Evolutionary conservation across 1,139 yeast species (phyloP).

Genomic region (Blastobotrys capitulatus): DNA sequence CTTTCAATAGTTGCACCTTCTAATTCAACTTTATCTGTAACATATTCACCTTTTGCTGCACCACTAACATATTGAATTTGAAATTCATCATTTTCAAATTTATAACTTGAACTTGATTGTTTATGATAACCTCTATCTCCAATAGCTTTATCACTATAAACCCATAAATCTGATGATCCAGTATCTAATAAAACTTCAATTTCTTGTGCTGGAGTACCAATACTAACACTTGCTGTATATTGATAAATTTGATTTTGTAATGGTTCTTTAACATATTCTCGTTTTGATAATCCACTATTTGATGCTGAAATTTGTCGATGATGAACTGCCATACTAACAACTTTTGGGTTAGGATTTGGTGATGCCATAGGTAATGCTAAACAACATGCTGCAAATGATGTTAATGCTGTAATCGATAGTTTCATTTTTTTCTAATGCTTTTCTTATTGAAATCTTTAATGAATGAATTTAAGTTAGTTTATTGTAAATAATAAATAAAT

Average conservation of each 20-base stretch:
- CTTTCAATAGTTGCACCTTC: conserved; percentile 23
- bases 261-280: conserved; percentile 7
- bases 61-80: conserved; percentile 26
- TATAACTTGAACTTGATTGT: conserved; percentile 8
- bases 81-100: conserved; percentile 15
- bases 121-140: not conserved
- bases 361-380: not conserved
- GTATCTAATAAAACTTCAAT: conserved; percentile 45
- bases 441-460: too few species aligned
- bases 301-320: not conserved
- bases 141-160: conserved; percentile 14
- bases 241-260: conserved; percentile 26
- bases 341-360: conserved; percentile 3
- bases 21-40: conserved; percentile 39
- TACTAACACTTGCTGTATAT: conserved; percentile 41
- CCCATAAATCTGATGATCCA: conserved; percentile 47
- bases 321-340: conserved; percentile 4
- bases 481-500: too few species aligned
- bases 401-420: too few species aligned
- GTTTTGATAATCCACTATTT: not conserved
- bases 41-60: conserved; percentile 43
- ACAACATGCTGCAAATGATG: not conserved
- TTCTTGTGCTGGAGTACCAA: conserved; percentile 53
- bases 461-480: too few species aligned
- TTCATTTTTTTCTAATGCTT: too few species aligned